Base-by-base conservation (phyloP, 2,329 filamentous ascomycete genomes). In the Pseudocercospora ulei region DNA sequence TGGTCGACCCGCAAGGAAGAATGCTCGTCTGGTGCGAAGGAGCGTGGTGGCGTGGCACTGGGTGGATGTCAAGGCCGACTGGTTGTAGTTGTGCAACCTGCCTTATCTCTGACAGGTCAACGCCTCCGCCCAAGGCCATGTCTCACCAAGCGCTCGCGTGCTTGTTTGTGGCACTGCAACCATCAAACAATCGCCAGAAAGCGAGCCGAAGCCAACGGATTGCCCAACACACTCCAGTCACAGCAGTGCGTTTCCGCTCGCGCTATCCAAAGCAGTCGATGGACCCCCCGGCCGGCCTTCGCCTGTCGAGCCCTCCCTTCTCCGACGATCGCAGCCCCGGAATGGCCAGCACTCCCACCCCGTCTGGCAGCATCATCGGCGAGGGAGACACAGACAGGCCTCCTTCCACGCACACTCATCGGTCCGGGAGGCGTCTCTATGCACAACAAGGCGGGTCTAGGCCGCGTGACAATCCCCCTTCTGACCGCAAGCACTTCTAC, bases 401-500 rank as follows among this genome's bases (percentile, higher is more conserved):
- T 36, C 34, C 27, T 36, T 11, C 14, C 16, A 12, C 24, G 26
- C 2, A 11, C 20, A 33, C 30, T 33, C 23, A 12, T 33, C 18
- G 30, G 30, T 33, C 16, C 11, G 19, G n/a, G n/a, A n/a, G n/a
- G n/a, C n/a, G n/a, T n/a, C n/a, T n/a, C 23, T 18, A 7, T 36
- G 34, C 34, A 36, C 20, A n/a, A n/a, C n/a, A 25, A 36, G 34
- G 34, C 11, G 14, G 14, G 11, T 35, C 38, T 43, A 39, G 36
- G 41, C 41, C 28, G 41, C 29, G 37, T 37, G 37, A 44, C 37
- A 33, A 37, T 40, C 41, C 14, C 28, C 12, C 27, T 34, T 27
- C 17, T 30, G 38, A 41, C 30, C 26, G 38, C 38, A 41, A 29
- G 29, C 30, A 35, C 17, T 23, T 41, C 19, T 36, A 25, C 38